Percentiles rank a stretch among this genome's conserved stretches.
Evolutionary conservation across 2,329 filamentous ascomycete species (phyloP).

Genomic region (Colletotrichum camelliae): DNA sequence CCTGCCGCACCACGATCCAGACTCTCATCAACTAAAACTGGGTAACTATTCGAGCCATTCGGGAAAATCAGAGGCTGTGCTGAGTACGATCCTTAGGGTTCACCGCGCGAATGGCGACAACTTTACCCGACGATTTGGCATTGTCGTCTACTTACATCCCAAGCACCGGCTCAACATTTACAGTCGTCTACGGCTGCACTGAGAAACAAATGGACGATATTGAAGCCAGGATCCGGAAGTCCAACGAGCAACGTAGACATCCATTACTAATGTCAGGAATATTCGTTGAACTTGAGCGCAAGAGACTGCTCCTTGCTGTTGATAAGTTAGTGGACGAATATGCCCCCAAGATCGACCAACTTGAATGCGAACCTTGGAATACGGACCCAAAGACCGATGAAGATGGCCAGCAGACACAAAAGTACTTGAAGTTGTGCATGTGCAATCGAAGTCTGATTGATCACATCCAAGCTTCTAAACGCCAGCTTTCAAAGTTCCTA

Average conservation of each 20-base stretch:
- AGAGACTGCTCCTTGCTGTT: background rate
- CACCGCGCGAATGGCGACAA: background rate
- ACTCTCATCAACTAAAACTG: background rate
- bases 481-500: background rate
- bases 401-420: background rate
- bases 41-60: background rate
- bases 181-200: background rate
- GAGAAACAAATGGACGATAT: background rate
- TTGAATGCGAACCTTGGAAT: background rate
- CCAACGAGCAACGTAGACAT: background rate
- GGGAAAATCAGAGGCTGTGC: background rate
- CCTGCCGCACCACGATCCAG: background rate
- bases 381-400: background rate
- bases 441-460: background rate
- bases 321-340: background rate
- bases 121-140: background rate
- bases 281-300: background rate
- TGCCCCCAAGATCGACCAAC: background rate
- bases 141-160: slow-evolving; percentile 1
- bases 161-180: background rate
- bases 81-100: background rate
- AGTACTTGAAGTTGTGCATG: background rate
- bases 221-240: background rate
- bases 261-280: background rate
- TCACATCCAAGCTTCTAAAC: background rate